Evolutionary conservation across 345 rosid genomes (phyloP), one percentile per base, ranked within the genome.

Genomic region (Populus deltoides): DNA sequence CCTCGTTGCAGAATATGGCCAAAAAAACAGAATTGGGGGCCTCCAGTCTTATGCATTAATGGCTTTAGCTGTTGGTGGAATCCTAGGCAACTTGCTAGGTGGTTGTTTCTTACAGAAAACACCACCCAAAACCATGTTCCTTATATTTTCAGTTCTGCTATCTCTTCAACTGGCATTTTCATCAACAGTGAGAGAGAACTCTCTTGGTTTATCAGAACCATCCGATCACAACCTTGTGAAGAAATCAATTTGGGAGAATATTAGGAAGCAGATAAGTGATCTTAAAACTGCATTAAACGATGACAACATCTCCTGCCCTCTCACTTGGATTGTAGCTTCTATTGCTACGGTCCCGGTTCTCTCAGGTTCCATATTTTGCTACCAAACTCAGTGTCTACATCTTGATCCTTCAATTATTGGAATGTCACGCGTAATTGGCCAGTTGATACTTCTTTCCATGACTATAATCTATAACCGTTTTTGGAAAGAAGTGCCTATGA

Each of bases 21-120:
- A 89, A 66, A 87, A 88, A 77, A 87, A 86, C 74, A 77, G 73
- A 74, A 81, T 85, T 17, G 81, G 82, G 41, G 86, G 90, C 71
- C 94, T 93, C 63, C 98, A 94, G 76, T 91, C 97, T 68, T 94
- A 90, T 70, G 96, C 93, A 18, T 91, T 90, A 69, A 92, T 94
- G 93, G 97, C 97, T 84, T 88, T 84, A 55, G 97, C 98, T 41
- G 87, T 82, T 3, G 98, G 98, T 74, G 98, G 97, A 65, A 79
- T 93, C 55, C 80, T 94, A 2, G 98, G 98, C 15, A 94, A 91
- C 88, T 86, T 92, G 55, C 77, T 92, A 18, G 98, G 93, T 57
- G 97, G 98, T 72, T 90, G 80, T 79, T 85, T 87, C 73, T 82
- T 90, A 25, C 83, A 82, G 53, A 89, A 75, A 73, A 59, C 84